These are phyloP conservation scores for Fusarium transvaalense DNA, from an alignment of 2,329 filamentous ascomycete species.

Conservation along the genomic window DNA sequence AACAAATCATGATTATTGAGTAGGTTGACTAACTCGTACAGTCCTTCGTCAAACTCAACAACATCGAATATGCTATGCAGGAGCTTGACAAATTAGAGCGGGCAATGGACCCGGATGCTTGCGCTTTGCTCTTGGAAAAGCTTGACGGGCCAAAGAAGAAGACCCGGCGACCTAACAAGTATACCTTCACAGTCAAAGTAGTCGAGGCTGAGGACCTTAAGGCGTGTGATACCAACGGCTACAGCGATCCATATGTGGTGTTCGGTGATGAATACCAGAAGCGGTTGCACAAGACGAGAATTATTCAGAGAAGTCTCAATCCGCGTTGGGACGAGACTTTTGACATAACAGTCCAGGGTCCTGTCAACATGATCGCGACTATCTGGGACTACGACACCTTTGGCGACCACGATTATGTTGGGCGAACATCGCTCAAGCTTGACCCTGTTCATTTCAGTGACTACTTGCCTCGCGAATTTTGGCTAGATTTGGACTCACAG, in stretches of 20 bases:
- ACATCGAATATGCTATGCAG: conserved; percentile 93
- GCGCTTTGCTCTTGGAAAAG: conserved; percentile 82
- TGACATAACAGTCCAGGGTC: conserved; percentile 91
- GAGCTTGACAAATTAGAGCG: conserved; percentile 92
- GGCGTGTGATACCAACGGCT: conserved; percentile 94
- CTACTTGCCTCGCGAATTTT: conserved; percentile 95
- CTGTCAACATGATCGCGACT: conserved; percentile 94
- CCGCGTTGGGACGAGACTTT: conserved; percentile 98
- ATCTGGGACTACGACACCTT: conserved; percentile 99
- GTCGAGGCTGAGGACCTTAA: conserved; percentile 98
- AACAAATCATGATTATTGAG: background rate
- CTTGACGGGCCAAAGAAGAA: conserved; percentile 77
- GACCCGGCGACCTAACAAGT: conserved; percentile 80
- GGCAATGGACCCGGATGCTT: conserved; percentile 91
- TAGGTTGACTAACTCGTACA: conserved; percentile 57
- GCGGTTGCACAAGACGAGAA: conserved; percentile 91
- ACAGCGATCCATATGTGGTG: conserved; percentile 96
- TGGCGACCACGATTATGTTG: conserved; percentile 97
- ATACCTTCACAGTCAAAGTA: conserved; percentile 98
- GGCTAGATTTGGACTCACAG: conserved; percentile 97
- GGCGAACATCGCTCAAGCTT: conserved; percentile 96
- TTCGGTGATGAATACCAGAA: conserved; percentile 98
- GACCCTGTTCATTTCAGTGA: conserved; percentile 98
- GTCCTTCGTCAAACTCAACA: conserved; percentile 98
- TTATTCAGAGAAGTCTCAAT: conserved; percentile 90